These are phyloP conservation scores for Aspergillus indologenus DNA, from an alignment of 495 filamentous ascomycete genomes.

Conservation along the genomic window DNA sequence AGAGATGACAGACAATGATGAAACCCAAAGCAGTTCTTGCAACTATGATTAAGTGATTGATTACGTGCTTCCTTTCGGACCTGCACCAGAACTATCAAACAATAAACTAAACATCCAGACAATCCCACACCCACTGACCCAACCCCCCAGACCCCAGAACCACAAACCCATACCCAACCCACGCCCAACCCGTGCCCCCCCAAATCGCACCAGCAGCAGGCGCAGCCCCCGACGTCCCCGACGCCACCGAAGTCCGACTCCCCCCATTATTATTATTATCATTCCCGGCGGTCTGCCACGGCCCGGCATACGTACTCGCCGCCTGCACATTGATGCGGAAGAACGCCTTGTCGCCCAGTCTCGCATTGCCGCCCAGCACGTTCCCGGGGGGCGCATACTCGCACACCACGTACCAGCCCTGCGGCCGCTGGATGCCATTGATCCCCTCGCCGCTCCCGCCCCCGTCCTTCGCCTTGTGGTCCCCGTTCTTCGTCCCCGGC, in stretches of 20 bases:
- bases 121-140: background rate
- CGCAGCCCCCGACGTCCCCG: background rate
- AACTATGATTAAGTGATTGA: background rate
- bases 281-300: constrained; percentile 9
- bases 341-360: constrained; percentile 44
- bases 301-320: constrained; percentile 16
- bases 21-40: constrained; percentile 11
- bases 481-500: too few relatives aligned
- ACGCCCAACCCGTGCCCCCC: too few relatives aligned
- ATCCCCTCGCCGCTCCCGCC: constrained; percentile 7
- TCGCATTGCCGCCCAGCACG: constrained; percentile 48
- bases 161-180: constrained; percentile 6
- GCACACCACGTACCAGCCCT: constrained; percentile 75
- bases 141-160: background rate
- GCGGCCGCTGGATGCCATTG: constrained; percentile 23
- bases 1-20: constrained; percentile 28
- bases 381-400: constrained; percentile 78
- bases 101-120: too few relatives aligned
- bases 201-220: too few relatives aligned
- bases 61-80: too few relatives aligned
- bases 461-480: constrained; percentile 11
- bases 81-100: background rate
- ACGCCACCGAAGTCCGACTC: background rate
- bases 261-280: background rate
- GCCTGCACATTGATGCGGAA: constrained; percentile 41